A percentile compares a stretch with the other conserved stretches of the same genome.
These are phyloP conservation scores for Rhizopus sp. DNA, from an alignment of 371 early-diverging fungal species.

Conservation along the genomic window DNA sequence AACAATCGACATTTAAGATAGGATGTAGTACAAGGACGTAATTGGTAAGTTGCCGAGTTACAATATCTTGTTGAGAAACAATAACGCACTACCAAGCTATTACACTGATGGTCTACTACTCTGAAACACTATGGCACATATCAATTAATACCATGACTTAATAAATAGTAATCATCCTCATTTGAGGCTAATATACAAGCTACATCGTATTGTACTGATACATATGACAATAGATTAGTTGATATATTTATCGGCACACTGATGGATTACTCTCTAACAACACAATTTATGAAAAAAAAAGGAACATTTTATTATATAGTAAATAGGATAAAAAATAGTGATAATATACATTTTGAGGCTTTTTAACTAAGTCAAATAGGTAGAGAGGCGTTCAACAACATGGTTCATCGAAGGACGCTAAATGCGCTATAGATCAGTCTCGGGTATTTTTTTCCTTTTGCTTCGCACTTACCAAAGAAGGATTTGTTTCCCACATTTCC, in stretches of 20 bases:
- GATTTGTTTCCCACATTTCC: conserved; percentile 75
- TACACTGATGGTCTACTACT: too few relatives aligned
- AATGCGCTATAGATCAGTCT: not conserved
- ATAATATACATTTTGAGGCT: too few relatives aligned
- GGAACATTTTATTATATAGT: not conserved
- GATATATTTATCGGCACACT: too few relatives aligned
- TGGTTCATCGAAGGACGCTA: conserved; percentile 32
- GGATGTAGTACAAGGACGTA: not conserved
- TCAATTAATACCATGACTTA: too few relatives aligned
- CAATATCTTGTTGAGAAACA: not conserved
- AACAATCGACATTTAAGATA: conserved; percentile 1
- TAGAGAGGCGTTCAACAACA: conserved; percentile 25
- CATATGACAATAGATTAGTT: too few relatives aligned
- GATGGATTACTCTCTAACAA: not conserved
- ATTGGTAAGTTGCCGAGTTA: not conserved
- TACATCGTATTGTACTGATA: too few relatives aligned
- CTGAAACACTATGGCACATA: too few relatives aligned
- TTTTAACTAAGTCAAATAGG: conserved; percentile 19
- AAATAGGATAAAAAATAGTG: too few relatives aligned
- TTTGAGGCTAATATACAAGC: too few relatives aligned
- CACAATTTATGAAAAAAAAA: not conserved
- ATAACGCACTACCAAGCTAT: too few relatives aligned
- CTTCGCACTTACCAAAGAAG: conserved; percentile 41
- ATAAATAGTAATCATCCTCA: too few relatives aligned
- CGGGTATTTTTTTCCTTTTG: not conserved